Evolutionary conservation across 1,284 basidiomycete species (phyloP).

Genomic region (Trichosporon sp.): DNA sequence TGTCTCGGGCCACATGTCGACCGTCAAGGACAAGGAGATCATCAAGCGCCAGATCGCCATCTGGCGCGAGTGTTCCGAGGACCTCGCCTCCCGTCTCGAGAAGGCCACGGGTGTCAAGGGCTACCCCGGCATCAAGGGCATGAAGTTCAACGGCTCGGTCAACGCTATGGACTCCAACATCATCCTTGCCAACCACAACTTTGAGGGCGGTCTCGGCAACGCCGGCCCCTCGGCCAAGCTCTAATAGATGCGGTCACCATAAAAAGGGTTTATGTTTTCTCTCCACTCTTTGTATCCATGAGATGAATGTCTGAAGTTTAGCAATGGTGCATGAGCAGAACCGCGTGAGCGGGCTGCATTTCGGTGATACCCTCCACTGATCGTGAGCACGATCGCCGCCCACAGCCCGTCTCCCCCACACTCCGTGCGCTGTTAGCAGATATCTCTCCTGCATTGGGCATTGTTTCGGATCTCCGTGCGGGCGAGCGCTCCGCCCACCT

Average conservation of each 20-base stretch:
- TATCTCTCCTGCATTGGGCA: too few relatives aligned
- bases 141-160: slow-evolving; percentile 62
- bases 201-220: slow-evolving; percentile 15
- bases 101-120: slow-evolving; percentile 65
- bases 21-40: slow-evolving; percentile 67
- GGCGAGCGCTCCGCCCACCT: too few relatives aligned
- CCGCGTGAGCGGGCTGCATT: too few relatives aligned
- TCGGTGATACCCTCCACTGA: too few relatives aligned
- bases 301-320: slow-evolving; percentile 6
- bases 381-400: too few relatives aligned
- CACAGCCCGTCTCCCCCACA: too few relatives aligned
- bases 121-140: slow-evolving; percentile 60
- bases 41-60: slow-evolving; percentile 74
- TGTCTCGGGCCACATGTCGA: slow-evolving; percentile 71
- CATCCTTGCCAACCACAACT: slow-evolving; percentile 4
- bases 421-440: too few relatives aligned
- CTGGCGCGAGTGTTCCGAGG: slow-evolving; percentile 74
- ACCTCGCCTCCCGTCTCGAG: slow-evolving; percentile 72
- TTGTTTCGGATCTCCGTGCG: too few relatives aligned
- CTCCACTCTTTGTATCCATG: slow-evolving; percentile 19
- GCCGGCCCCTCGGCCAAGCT: slow-evolving; percentile 16
- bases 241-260: slow-evolving; percentile 1
- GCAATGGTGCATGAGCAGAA: too few relatives aligned
- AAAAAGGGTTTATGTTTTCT: slow-evolving; percentile 18
- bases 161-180: slow-evolving; percentile 32